These are phyloP conservation scores for Paratinospora sagittata DNA, from an alignment of 164 flowering plant genomes.

Conservation along the genomic window DNA sequence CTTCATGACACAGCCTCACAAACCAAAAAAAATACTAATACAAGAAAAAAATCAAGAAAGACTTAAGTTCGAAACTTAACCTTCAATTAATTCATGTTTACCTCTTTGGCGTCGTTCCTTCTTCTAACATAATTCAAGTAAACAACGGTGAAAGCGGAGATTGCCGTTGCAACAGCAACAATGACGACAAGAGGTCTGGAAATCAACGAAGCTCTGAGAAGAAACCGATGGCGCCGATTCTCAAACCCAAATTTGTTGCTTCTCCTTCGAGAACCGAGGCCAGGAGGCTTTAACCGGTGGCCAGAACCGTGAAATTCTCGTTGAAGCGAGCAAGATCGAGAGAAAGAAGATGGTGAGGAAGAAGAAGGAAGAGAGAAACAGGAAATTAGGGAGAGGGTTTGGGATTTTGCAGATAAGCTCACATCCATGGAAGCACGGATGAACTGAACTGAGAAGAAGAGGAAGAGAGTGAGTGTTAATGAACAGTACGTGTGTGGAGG, in stretches of 20 bases:
- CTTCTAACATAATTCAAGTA: constrained; percentile 19
- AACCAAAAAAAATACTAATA: not conserved
- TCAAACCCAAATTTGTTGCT: constrained; percentile 20
- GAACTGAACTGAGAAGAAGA: not conserved
- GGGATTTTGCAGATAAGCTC: constrained; percentile 35
- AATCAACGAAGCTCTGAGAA: constrained; percentile 36
- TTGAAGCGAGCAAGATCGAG: constrained; percentile 19
- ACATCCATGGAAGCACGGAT: constrained; percentile 36
- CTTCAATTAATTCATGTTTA: not conserved
- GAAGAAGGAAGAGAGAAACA: constrained; percentile 14
- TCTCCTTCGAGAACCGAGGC: constrained; percentile 20
- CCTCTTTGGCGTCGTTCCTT: constrained; percentile 22
- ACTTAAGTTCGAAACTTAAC: not conserved
- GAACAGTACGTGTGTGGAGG: too few relatives aligned
- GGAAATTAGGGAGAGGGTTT: constrained; percentile 22
- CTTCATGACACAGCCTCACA: not conserved
- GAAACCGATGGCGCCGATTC: constrained; percentile 20
- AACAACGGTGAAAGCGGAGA: constrained; percentile 40
- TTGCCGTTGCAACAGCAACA: constrained; percentile 37
- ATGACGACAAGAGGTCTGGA: constrained; percentile 32
- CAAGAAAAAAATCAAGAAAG: not conserved
- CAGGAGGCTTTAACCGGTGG: constrained; percentile 31
- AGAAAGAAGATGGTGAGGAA: constrained; percentile 13
- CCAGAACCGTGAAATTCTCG: constrained; percentile 32
- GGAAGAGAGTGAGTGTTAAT: too few relatives aligned